phyloP scores from a whole-genome alignment of 2,329 filamentous ascomycete species.

The Colletotrichum chrysophilum region DNA sequence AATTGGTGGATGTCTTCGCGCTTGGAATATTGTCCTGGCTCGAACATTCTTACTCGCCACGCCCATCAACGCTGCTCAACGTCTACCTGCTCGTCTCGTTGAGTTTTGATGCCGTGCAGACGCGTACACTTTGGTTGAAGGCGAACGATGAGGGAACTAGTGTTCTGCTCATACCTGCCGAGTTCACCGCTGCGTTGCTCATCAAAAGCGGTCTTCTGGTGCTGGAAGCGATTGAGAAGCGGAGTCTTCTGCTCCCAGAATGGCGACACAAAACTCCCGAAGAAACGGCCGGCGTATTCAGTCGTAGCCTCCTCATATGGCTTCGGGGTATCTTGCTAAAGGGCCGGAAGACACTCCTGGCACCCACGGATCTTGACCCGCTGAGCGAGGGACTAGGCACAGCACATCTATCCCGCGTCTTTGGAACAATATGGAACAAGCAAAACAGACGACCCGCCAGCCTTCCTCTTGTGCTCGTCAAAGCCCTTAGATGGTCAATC shows the following conservation, averaged over 20 bases:
- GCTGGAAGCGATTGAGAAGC: background rate
- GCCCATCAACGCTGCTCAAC: slow-evolving; percentile 3
- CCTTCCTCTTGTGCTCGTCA: background rate
- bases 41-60: slow-evolving; percentile 38
- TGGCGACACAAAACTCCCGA: slow-evolving; percentile 41
- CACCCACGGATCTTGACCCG: slow-evolving; percentile 32
- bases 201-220: background rate
- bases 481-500: background rate
- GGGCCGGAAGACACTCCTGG: slow-evolving; percentile 34
- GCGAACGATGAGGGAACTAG: background rate
- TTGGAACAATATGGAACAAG: background rate
- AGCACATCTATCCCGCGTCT: slow-evolving; percentile 17
- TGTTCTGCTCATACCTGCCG: background rate
- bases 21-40: slow-evolving; percentile 33
- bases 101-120: background rate
- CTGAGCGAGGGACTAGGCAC: background rate
- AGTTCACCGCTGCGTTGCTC: accelerated
- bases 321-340: slow-evolving; percentile 34
- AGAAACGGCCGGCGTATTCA: slow-evolving; percentile 35
- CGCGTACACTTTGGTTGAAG: slow-evolving; percentile 32
- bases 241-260: background rate
- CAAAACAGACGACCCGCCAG: background rate
- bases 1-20: slow-evolving; percentile 31
- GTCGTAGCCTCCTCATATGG: slow-evolving; percentile 36
- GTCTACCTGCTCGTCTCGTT: background rate